These are phyloP conservation scores for Carex pumila DNA, from an alignment of 176 grass and related monocot genomes.

Conservation along the genomic window DNA sequence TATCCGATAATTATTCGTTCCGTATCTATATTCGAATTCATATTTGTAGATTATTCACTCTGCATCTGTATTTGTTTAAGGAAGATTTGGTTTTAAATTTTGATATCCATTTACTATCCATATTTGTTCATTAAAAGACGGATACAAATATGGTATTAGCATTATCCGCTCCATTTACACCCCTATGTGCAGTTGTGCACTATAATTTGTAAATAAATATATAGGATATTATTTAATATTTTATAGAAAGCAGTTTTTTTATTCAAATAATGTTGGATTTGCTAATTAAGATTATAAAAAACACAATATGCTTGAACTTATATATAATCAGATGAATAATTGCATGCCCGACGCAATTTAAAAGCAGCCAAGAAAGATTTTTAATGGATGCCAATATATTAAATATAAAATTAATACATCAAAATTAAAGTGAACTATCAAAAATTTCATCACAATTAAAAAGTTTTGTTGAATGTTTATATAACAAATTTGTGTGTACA, in stretches of 20 bases:
- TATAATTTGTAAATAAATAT: neutral
- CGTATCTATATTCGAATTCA: no score
- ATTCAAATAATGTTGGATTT: neutral
- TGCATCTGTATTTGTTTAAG: no score
- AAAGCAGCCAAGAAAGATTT: neutral
- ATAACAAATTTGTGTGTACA: neutral
- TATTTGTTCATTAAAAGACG: no score
- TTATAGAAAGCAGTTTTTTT: neutral
- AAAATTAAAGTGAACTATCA: neutral
- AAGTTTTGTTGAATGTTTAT: neutral
- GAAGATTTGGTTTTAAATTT: no score
- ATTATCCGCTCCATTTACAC: no score
- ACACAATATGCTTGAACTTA: neutral
- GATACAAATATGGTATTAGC: no score
- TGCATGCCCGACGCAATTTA: neutral
- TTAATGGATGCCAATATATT: neutral
- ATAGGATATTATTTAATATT: no score
- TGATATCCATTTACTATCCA: no score
- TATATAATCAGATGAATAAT: neutral
- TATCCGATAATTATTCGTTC: no score
- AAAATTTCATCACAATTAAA: neutral
- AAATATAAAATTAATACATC: neutral
- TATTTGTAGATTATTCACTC: no score
- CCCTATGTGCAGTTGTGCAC: neutral
- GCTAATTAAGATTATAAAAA: neutral